Percentiles rank a stretch among this genome's conserved stretches.
Conservation (phyloP, 2,329 filamentous ascomycete genomes). For the Penicillium sp. region DNA sequence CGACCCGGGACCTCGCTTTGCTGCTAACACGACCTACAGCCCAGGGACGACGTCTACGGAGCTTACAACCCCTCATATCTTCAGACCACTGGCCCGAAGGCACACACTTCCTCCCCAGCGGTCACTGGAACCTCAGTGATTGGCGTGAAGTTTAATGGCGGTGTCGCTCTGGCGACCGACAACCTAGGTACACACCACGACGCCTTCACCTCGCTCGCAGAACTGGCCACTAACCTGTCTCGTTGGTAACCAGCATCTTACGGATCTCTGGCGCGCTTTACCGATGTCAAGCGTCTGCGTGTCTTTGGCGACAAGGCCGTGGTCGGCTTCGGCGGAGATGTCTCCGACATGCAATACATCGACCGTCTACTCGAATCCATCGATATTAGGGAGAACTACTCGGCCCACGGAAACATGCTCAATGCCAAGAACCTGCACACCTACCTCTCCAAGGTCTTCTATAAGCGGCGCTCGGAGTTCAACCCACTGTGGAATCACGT, state of each 20-base stretch:
- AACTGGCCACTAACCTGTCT: not conserved
- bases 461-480: conserved; percentile 90
- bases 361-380: conserved; percentile 84
- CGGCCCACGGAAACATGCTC: conserved; percentile 55
- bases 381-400: conserved; percentile 85
- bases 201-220: not conserved
- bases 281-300: conserved; percentile 91
- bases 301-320: conserved; percentile 80
- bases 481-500: conserved; percentile 97
- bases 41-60: conserved; percentile 95
- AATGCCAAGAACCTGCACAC: conserved; percentile 94
- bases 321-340: conserved; percentile 92
- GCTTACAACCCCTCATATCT: conserved; percentile 87
- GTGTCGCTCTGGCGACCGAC: conserved; percentile 94
- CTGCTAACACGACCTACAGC: conserved; percentile 57
- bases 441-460: conserved; percentile 93
- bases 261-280: conserved; percentile 93
- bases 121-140: conserved; percentile 96
- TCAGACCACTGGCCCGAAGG: conserved; percentile 65
- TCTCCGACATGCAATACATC: conserved; percentile 99
- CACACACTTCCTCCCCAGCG: conserved; percentile 87
- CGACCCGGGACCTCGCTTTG: conserved; percentile 5
- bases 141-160: conserved; percentile 91
- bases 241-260: conserved; percentile 71
- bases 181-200: conserved; percentile 70